phyloP scores from a whole-genome alignment of 805 yeast genomes.

The Ogataea salicorniae region DNA sequence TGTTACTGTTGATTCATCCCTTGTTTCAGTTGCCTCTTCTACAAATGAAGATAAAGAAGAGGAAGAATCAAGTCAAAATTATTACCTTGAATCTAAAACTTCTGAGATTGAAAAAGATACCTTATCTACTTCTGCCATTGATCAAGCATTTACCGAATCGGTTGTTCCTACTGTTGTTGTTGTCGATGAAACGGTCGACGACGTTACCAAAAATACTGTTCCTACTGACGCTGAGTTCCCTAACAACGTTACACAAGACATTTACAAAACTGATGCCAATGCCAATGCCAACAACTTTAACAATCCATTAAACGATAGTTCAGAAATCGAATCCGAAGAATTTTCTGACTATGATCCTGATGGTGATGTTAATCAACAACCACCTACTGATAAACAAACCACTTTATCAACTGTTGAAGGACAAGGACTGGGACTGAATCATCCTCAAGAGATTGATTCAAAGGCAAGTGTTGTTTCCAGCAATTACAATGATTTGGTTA shows the following conservation, averaged over 20 bases:
- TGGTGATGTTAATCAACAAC: background rate
- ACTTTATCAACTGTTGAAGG: background rate
- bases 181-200: too few relatives aligned
- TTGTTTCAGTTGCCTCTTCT: conserved; percentile 17
- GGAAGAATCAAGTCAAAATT: background rate
- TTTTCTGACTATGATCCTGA: background rate
- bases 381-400: background rate
- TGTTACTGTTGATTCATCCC: conserved; percentile 11
- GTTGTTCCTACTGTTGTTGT: background rate
- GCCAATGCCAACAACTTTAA: background rate
- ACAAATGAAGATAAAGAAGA: conserved; percentile 7
- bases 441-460: background rate
- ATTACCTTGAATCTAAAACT: conserved; percentile 1
- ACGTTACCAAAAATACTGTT: too few relatives aligned
- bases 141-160: background rate
- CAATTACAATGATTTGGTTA: conserved; percentile 9
- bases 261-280: too few relatives aligned
- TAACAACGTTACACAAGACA: too few relatives aligned
- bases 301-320: background rate
- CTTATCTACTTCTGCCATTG: background rate
- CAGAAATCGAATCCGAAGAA: background rate
- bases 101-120: background rate
- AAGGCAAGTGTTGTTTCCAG: conserved; percentile 11
- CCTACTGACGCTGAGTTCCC: too few relatives aligned
- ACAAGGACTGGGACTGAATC: background rate